phyloP scores from a whole-genome alignment of 345 rosid species.

The Rhodamnia rubescens region DNA sequence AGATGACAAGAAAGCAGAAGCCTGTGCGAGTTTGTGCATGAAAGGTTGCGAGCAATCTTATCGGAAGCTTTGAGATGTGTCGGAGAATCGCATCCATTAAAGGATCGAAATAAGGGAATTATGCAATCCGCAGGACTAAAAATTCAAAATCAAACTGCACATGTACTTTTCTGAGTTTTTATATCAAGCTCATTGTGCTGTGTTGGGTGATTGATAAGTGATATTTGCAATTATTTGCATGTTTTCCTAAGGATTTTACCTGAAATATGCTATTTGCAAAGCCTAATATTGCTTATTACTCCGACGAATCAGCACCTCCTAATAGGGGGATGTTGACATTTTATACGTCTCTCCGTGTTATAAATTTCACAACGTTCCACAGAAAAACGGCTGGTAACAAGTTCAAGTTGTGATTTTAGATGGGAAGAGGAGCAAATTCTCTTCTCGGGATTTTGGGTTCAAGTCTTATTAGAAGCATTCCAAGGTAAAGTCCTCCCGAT shows the following conservation, averaged over 20 bases:
- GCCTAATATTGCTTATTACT: not conserved
- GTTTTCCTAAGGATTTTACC: not conserved
- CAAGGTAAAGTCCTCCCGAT: not conserved
- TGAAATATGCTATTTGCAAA: not conserved
- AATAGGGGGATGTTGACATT: not conserved
- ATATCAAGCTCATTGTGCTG: not conserved
- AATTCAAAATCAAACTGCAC: not conserved
- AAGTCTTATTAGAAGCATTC: not conserved
- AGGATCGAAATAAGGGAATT: not conserved
- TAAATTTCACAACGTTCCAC: not conserved
- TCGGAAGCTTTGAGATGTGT: not conserved
- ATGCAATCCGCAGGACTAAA: not conserved
- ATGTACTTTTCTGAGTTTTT: not conserved
- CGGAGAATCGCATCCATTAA: not conserved
- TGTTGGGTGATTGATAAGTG: not conserved
- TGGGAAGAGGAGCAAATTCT: not conserved
- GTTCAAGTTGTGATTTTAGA: not conserved
- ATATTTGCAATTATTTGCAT: not conserved
- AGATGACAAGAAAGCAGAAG: not conserved
- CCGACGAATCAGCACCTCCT: not conserved
- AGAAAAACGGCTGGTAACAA: not conserved
- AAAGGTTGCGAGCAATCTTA: not conserved
- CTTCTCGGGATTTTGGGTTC: not conserved
- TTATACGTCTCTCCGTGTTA: not conserved
- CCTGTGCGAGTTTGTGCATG: not conserved